phyloP scores from a whole-genome alignment of 176 grass and related monocot species.

The Guadua angustifolia region DNA sequence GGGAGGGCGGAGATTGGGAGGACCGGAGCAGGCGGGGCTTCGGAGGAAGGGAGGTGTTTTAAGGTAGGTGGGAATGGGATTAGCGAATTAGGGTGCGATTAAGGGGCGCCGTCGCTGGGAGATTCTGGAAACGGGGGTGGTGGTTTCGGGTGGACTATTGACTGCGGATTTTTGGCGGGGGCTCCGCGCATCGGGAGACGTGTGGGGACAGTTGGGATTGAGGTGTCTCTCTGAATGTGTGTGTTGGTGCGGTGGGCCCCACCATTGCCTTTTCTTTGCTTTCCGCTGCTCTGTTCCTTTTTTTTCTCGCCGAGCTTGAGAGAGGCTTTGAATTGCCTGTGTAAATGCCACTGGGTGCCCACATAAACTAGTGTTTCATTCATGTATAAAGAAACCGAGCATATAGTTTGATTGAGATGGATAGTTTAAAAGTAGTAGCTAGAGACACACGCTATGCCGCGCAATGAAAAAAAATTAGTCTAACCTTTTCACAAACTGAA shows the following conservation, averaged over 20 bases:
- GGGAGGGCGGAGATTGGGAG: constrained; percentile 34
- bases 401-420: too few relatives aligned
- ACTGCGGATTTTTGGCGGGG: constrained; percentile 41
- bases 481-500: too few relatives aligned
- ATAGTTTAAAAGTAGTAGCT: too few relatives aligned
- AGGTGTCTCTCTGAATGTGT: constrained; percentile 8
- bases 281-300: neutral
- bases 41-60: constrained; percentile 37
- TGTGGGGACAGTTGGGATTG: constrained; percentile 37
- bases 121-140: constrained; percentile 28
- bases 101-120: neutral
- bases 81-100: constrained; percentile 2
- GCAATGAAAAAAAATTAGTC: too few relatives aligned
- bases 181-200: constrained; percentile 7
- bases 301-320: neutral
- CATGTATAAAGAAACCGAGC: too few relatives aligned
- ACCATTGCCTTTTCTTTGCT: neutral
- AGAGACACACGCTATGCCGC: too few relatives aligned
- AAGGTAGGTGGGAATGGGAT: constrained; percentile 38
- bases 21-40: neutral
- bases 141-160: constrained; percentile 33
- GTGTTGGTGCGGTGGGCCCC: constrained; percentile 29
- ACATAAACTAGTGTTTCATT: too few relatives aligned
- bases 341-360: too few relatives aligned
- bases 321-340: too few relatives aligned